Conservation (phyloP, 2,329 filamentous ascomycete genomes). For the Sarocladium brachiariae region DNA sequence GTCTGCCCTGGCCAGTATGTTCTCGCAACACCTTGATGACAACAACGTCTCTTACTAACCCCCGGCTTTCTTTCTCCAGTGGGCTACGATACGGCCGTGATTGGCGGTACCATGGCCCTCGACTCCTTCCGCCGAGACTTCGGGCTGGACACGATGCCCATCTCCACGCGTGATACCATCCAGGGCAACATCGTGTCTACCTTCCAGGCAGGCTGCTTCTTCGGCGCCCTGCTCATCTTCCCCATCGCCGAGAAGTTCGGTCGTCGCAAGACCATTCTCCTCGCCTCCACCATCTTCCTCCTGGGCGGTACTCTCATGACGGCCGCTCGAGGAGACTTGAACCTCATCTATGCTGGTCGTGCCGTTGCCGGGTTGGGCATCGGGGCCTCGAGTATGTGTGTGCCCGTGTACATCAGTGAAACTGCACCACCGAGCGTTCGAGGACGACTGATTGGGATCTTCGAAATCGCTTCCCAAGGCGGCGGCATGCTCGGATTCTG, state of each 20-base stretch:
- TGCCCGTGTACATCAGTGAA: constrained; percentile 47
- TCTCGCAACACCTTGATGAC: background rate
- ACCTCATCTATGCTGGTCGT: constrained; percentile 39
- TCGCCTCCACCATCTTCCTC: constrained; percentile 35
- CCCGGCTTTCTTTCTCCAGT: constrained; percentile 15
- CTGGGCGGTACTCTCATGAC: constrained; percentile 29
- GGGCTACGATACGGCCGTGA: constrained; percentile 32
- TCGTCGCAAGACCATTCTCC: constrained; percentile 37
- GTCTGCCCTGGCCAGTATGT: constrained; percentile 27
- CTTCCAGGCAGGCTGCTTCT: constrained; percentile 33
- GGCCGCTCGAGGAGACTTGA: constrained; percentile 24
- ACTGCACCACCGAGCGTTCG: constrained; percentile 37
- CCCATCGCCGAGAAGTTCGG: constrained; percentile 41
- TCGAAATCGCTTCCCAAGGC: constrained; percentile 50
- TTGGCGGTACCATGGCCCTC: constrained; percentile 32
- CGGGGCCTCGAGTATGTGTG: constrained; percentile 54
- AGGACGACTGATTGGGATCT: constrained; percentile 36
- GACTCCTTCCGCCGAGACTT: constrained; percentile 30
- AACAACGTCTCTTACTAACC: background rate
- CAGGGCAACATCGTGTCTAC: constrained; percentile 33
- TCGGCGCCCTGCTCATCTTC: constrained; percentile 33
- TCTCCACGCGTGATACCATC: constrained; percentile 23
- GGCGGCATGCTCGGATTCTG: constrained; percentile 61
- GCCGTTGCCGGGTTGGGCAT: constrained; percentile 46
- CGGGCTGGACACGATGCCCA: constrained; percentile 19